Evolutionary conservation across 2,329 filamentous ascomycete species (phyloP), one percentile per base, ranked within the genome.

Genomic region (Penicillium sp.): DNA sequence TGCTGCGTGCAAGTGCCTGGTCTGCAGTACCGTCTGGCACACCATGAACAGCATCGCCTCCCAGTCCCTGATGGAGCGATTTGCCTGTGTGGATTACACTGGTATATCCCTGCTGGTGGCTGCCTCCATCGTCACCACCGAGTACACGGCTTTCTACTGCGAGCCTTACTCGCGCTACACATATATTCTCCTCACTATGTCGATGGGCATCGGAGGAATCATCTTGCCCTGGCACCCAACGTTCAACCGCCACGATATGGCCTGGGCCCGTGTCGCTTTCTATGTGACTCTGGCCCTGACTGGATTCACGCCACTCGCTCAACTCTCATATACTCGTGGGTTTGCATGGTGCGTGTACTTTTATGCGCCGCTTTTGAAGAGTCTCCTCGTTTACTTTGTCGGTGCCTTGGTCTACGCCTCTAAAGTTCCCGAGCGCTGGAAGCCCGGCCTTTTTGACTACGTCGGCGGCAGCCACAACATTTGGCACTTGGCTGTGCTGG

Each of bases 141-240:
- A 99, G 71, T 99, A 97, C 77, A 97, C 94, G 0, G 94, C 93
- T 20, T 99, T 99, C 74, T 99, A 99, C 78, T 97, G 94, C 77
- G 94, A 99, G 66, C 92, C 94, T 3, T 66, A 89, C 40, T 92
- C 89, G 61, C 88, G 92, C 49, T 94, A 88, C 83, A 79, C 84
- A 10, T 99, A 97, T 75, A 94, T 99, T 78, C 73, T 82, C 34
- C 78, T 89, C 43, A 97, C 94, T 2, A 87, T 89, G 51, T 70
- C 87, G 12, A 84, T 99, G 21, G 94, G 94, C 41, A 76, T 95
- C 50, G 89, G 87, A 32, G 94, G 94, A 50, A 90, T 95, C 58
- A 89, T 97, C 57, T 81, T 99, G 30, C 93, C 94, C 2, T 99
- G 94, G 94, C 90, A 96, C 72, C 94, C 94, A 24, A 88, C 84